A percentile compares a stretch with the other conserved stretches of the same genome.
phyloP scores from a whole-genome alignment of 1,139 yeast genomes.

The Pichia cactophila region DNA sequence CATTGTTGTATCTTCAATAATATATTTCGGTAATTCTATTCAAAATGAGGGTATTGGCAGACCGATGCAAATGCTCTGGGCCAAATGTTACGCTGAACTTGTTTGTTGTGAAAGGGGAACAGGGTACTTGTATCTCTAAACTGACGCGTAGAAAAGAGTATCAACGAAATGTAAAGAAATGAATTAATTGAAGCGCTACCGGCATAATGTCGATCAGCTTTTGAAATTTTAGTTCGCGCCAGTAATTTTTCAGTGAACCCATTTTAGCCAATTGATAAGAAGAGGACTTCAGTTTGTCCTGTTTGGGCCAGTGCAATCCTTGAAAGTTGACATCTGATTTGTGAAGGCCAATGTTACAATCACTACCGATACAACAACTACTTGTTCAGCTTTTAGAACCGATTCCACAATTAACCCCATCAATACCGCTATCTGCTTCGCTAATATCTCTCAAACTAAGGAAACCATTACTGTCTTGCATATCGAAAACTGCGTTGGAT shows the following conservation, averaged over 20 bases:
- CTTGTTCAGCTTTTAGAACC: slow-evolving; percentile 10
- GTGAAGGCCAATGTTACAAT: slow-evolving; percentile 4
- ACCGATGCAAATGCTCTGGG: neutral
- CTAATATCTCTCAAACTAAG: slow-evolving; percentile 6
- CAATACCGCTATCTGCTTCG: slow-evolving; percentile 9
- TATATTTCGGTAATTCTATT: too few relatives aligned
- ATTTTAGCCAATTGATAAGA: too few relatives aligned
- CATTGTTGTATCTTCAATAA: neutral
- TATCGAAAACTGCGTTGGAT: slow-evolving; percentile 9
- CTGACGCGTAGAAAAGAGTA: too few relatives aligned
- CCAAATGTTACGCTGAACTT: neutral
- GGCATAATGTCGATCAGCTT: too few relatives aligned
- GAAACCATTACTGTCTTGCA: slow-evolving; percentile 12
- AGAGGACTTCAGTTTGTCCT: too few relatives aligned
- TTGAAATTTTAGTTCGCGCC: too few relatives aligned
- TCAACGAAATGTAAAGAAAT: too few relatives aligned
- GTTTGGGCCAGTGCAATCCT: too few relatives aligned
- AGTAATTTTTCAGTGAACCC: too few relatives aligned
- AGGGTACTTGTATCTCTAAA: neutral
- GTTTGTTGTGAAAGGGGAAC: neutral
- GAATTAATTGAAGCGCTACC: too few relatives aligned
- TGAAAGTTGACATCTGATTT: too few relatives aligned
- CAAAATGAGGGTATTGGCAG: neutral
- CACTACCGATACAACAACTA: slow-evolving; percentile 6
- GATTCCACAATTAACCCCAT: slow-evolving; percentile 4